Conservation (phyloP, 139 green algal genomes). For the Micromonas pusilla region DNA sequence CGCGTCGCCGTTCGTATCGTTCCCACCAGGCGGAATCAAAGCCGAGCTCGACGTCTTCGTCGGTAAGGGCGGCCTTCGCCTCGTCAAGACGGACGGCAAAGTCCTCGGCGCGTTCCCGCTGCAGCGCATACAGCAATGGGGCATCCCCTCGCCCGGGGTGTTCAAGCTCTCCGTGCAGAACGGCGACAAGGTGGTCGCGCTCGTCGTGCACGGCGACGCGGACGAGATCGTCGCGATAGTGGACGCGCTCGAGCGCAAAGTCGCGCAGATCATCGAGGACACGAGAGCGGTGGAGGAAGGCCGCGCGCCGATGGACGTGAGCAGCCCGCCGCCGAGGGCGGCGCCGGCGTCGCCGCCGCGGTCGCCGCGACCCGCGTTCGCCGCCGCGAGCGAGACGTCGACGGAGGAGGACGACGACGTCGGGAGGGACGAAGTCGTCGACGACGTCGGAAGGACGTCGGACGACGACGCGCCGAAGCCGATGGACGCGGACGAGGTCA, state of each 20-base stretch:
- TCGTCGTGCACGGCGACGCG: neutral
- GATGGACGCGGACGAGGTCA: no score
- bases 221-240: neutral
- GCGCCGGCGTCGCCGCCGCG: no score
- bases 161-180: neutral
- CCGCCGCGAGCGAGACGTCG: no score
- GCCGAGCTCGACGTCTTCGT: neutral
- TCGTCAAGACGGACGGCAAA: neutral
- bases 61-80: neutral
- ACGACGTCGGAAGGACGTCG: no score
- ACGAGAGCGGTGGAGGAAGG: neutral
- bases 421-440: no score
- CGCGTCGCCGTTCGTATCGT: no score
- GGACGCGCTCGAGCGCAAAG: neutral
- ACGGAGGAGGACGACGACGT: no score
- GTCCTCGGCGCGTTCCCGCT: neutral
- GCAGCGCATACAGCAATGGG: neutral
- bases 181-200: neutral
- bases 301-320: neutral
- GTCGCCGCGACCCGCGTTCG: no score
- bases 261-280: neutral
- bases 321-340: no score
- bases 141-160: neutral
- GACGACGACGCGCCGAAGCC: no score
- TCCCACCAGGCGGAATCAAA: neutral